phyloP scores from a whole-genome alignment of 2,329 filamentous ascomycete genomes.

The Kalaharituber pfeilii region DNA sequence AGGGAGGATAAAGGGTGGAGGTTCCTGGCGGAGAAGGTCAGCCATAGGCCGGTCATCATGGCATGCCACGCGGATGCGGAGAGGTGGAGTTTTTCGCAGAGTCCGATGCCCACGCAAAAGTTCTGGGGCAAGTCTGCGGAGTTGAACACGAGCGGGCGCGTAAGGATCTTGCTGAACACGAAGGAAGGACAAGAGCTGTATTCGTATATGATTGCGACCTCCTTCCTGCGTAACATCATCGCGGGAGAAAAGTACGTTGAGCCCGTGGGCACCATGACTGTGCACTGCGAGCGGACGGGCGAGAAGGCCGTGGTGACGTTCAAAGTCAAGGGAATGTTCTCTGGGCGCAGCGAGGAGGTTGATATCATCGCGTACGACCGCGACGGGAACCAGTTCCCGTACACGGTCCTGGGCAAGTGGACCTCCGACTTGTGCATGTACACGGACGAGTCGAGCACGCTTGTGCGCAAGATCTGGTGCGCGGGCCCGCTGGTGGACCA shows the following conservation, averaged over 20 bases:
- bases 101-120: conserved; percentile 77
- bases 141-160: conserved; percentile 77
- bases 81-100: conserved; percentile 74
- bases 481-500: conserved; percentile 63
- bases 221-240: conserved; percentile 87
- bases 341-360: conserved; percentile 81
- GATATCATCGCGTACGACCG: conserved; percentile 53
- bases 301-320: conserved; percentile 77
- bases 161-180: conserved; percentile 57
- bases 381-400: conserved; percentile 46
- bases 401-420: conserved; percentile 69
- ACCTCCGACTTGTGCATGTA: conserved; percentile 42
- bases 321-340: conserved; percentile 80
- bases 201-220: conserved; percentile 74
- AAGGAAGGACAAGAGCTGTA: conserved; percentile 46
- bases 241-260: conserved; percentile 97
- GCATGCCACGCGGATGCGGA: conserved; percentile 82
- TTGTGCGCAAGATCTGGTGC: conserved; percentile 60
- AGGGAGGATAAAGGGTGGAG: conserved; percentile 71
- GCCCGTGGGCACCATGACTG: conserved; percentile 74
- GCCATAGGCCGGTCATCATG: conserved; percentile 76
- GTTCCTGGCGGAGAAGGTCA: conserved; percentile 88
- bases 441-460: conserved; percentile 26
- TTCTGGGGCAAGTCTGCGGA: conserved; percentile 98
- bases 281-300: conserved; percentile 68